Evolutionary conservation across 106 monocot genomes (phyloP).

Genomic region (Dendrobium catenatum): DNA sequence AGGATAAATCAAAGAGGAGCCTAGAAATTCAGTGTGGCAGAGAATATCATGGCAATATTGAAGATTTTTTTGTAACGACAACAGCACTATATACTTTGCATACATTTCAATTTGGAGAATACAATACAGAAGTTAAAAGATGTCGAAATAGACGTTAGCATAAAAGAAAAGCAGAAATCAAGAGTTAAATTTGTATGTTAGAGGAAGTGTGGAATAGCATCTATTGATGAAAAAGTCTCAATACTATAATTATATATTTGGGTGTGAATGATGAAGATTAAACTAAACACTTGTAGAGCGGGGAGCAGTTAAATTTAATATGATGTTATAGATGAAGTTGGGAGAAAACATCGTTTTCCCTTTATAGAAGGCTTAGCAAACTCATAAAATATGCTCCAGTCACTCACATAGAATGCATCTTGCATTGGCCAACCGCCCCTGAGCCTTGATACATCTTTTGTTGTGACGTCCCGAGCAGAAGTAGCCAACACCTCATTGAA

Average conservation of each 20-base stretch:
- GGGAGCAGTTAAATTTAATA: not conserved
- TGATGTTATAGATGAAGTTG: not conserved
- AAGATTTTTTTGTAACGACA: no score
- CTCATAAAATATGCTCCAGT: not conserved
- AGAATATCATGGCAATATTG: no score
- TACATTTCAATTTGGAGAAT: not conserved
- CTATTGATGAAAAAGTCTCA: not conserved
- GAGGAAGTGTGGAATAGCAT: not conserved
- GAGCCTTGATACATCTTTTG: slow-evolving; percentile 85
- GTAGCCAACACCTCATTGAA: slow-evolving; percentile 80
- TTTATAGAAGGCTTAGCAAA: not conserved
- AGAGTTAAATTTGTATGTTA: not conserved
- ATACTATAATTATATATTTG: not conserved
- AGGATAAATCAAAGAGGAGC: no score
- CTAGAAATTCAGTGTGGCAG: no score
- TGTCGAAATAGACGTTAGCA: not conserved
- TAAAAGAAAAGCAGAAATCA: not conserved
- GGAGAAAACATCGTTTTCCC: not conserved
- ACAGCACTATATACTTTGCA: not conserved
- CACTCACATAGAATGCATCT: slow-evolving; percentile 91
- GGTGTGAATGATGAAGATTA: not conserved
- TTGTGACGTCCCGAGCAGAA: slow-evolving; percentile 70
- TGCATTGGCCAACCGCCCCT: slow-evolving; percentile 97
- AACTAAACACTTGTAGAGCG: not conserved
- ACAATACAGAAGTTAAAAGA: not conserved